Evolutionary conservation across 2,329 filamentous ascomycete species (phyloP).

Genomic region (Leptographium procerum): DNA sequence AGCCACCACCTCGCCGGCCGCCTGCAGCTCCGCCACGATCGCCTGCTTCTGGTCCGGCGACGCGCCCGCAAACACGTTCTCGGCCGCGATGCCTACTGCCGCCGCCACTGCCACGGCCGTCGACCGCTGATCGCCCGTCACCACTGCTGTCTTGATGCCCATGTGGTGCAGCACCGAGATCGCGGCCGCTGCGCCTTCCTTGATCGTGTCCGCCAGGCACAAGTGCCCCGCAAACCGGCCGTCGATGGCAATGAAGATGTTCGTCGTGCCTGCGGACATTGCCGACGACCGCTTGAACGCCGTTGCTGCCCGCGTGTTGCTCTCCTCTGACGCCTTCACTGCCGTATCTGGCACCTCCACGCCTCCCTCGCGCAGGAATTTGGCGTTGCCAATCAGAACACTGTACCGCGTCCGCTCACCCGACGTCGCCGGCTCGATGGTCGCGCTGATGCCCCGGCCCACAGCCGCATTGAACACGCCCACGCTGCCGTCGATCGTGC

Average conservation of each 20-base stretch:
- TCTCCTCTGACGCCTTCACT: conserved; percentile 49
- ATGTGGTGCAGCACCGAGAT: conserved; percentile 74
- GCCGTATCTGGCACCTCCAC: conserved; percentile 55
- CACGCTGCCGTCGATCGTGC: conserved; percentile 68
- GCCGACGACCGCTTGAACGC: conserved; percentile 13
- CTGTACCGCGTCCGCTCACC: conserved; percentile 61
- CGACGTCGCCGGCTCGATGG: conserved; percentile 63
- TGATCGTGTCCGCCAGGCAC: conserved; percentile 81
- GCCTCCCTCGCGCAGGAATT: conserved; percentile 61
- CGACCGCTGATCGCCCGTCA: conserved; percentile 82
- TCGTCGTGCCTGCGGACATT: conserved; percentile 60
- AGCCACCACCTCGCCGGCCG: conserved; percentile 64
- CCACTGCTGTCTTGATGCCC: conserved; percentile 78
- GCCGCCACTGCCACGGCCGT: conserved; percentile 77
- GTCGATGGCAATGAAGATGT: conserved; percentile 85
- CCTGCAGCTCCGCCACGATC: conserved; percentile 70
- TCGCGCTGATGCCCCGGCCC: conserved; percentile 73
- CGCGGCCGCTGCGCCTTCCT: conserved; percentile 70
- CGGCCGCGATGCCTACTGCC: conserved; percentile 65
- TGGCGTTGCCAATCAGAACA: conserved; percentile 73
- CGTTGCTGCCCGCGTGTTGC: conserved; percentile 32
- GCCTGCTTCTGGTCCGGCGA: conserved; percentile 84
- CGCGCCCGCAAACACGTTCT: conserved; percentile 75
- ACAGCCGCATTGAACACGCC: conserved; percentile 76
- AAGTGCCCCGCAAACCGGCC: conserved; percentile 70